Conservation (phyloP, 176 grass and related monocot species). For the Bonia amplexicaulis region DNA sequence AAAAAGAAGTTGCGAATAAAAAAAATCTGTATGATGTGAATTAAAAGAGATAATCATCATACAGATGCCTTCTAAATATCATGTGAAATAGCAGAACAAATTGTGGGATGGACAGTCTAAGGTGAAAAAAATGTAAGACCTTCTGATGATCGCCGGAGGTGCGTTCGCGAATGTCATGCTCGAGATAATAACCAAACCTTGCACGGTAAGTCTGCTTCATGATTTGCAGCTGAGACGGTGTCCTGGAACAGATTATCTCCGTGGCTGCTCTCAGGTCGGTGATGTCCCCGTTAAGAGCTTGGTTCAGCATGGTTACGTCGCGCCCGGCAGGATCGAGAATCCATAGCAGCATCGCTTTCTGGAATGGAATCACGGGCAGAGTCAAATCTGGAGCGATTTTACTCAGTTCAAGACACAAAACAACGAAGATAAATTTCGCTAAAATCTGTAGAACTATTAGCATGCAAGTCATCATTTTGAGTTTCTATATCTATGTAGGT, state of each 20-base stretch:
- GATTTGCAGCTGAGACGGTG: constrained; percentile 49
- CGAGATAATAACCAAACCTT: constrained; percentile 45
- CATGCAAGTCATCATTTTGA: too few relatives aligned
- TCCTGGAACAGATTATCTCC: constrained; percentile 77
- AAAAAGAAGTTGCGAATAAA: neutral
- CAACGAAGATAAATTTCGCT: neutral
- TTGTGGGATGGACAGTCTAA: neutral
- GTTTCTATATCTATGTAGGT: too few relatives aligned
- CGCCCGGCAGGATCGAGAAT: constrained; percentile 66
- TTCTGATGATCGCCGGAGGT: constrained; percentile 77
- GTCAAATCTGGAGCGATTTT: neutral
- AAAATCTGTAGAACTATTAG: neutral
- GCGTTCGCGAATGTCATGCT: constrained; percentile 52
- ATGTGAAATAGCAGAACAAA: neutral
- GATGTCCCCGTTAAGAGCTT: constrained; percentile 45
- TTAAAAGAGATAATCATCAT: too few relatives aligned
- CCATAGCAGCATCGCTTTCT: constrained; percentile 76
- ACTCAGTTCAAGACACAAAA: neutral
- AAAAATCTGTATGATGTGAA: too few relatives aligned
- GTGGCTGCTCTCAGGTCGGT: constrained; percentile 58
- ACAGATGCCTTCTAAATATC: too few relatives aligned
- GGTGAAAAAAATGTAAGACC: neutral
- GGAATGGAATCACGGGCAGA: constrained; percentile 14
- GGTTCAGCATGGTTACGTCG: constrained; percentile 61
- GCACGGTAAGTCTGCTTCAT: constrained; percentile 58